Conservation (phyloP, 257 asterid genomes). For the Nyctanthes arbortristis region DNA sequence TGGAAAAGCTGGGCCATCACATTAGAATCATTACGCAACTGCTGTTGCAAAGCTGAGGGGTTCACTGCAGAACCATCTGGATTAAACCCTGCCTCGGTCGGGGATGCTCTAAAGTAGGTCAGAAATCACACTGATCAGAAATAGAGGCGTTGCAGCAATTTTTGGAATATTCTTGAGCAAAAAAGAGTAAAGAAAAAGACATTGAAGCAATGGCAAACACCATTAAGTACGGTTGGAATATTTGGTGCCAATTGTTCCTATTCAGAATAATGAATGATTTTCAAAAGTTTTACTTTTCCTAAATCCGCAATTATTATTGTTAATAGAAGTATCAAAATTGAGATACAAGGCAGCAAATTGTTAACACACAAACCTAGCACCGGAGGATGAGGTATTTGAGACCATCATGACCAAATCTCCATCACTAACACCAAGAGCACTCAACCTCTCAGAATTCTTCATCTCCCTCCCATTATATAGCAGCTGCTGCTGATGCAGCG, state of each 20-base stretch:
- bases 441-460: constrained; percentile 71
- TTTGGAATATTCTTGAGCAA: background rate
- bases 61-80: constrained; percentile 94
- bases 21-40: constrained; percentile 76
- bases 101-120: constrained; percentile 45
- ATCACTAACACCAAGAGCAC: constrained; percentile 70
- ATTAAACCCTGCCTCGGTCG: constrained; percentile 55
- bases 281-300: constrained; percentile 1
- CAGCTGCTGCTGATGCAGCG: constrained; percentile 87
- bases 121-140: constrained; percentile 6
- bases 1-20: constrained; percentile 86
- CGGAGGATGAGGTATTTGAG: constrained; percentile 43
- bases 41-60: constrained; percentile 94
- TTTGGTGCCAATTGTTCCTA: background rate
- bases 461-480: constrained; percentile 79
- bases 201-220: constrained; percentile 14
- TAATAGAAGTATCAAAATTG: constrained; percentile 2
- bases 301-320: constrained; percentile 6
- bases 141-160: constrained; percentile 5
- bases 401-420: constrained; percentile 98
- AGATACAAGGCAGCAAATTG: background rate
- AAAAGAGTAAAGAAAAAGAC: constrained; percentile 10
- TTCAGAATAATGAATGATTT: background rate
- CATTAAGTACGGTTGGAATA: background rate
- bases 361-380: constrained; percentile 48